Conservation (phyloP, 768 basidiomycete genomes). For the Hygrophoropsis aurantiaca region DNA sequence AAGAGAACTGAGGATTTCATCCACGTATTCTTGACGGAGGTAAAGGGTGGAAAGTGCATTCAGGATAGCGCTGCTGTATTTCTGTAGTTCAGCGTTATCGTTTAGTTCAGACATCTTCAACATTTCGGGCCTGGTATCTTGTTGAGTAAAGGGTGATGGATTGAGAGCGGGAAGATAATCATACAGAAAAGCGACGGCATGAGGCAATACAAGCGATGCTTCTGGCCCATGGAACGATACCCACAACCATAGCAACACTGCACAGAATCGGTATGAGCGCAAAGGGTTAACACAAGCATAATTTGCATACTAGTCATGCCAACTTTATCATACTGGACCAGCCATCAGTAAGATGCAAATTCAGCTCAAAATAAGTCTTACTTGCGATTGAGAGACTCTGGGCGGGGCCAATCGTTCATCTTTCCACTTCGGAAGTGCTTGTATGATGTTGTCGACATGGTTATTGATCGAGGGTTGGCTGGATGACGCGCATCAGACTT, state of each 20-base stretch:
- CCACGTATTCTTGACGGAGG: constrained; percentile 66
- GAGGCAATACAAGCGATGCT: constrained; percentile 75
- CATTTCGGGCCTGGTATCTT: constrained; percentile 68
- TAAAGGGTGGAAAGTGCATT: constrained; percentile 81
- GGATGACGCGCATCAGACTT: neutral
- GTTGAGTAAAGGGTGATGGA: constrained; percentile 1
- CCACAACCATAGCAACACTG: constrained; percentile 83
- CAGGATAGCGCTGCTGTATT: constrained; percentile 76
- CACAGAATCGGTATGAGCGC: constrained; percentile 16
- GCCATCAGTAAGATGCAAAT: constrained; percentile 9
- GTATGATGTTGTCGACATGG: constrained; percentile 55
- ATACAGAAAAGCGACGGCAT: constrained; percentile 74
- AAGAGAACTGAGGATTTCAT: constrained; percentile 59
- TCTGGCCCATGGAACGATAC: constrained; percentile 71
- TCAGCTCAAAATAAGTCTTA: constrained; percentile 17
- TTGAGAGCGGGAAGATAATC: constrained; percentile 28
- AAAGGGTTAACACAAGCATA: constrained; percentile 1
- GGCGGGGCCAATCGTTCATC: constrained; percentile 81
- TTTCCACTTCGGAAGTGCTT: constrained; percentile 66
- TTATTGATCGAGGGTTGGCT: constrained; percentile 58
- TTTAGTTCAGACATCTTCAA: constrained; percentile 89
- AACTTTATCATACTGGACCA: constrained; percentile 77
- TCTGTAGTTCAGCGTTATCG: constrained; percentile 80
- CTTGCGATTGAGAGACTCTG: constrained; percentile 79
- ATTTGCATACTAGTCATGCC: constrained; percentile 69